Percentiles rank a stretch among this genome's conserved stretches.
Evolutionary conservation across 2,329 filamentous ascomycete species (phyloP).

Genomic region (Hypoxylon sp.): DNA sequence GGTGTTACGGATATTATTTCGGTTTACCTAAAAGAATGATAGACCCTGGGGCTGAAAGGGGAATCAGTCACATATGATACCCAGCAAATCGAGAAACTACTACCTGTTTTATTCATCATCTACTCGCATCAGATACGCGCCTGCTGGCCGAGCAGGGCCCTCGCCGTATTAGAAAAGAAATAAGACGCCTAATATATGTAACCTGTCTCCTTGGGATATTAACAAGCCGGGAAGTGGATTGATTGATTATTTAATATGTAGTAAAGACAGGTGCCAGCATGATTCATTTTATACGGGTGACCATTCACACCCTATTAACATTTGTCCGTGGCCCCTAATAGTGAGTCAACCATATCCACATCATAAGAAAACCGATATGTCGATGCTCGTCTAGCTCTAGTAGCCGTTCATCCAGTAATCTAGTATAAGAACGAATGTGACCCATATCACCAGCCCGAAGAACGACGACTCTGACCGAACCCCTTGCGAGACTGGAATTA

Average conservation of each 20-base stretch:
- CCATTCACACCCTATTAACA: constrained; percentile 27
- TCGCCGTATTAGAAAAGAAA: neutral
- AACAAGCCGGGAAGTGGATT: neutral
- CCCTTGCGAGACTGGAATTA: constrained; percentile 45
- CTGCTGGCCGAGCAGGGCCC: no score
- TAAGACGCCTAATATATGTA: neutral
- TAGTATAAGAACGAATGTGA: constrained; percentile 46
- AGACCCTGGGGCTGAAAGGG: neutral
- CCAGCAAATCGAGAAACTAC: constrained; percentile 21
- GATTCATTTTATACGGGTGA: constrained; percentile 25
- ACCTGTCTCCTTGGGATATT: neutral
- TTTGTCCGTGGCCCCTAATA: constrained; percentile 18
- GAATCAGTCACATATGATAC: constrained; percentile 32
- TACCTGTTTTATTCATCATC: neutral
- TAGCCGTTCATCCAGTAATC: constrained; percentile 51
- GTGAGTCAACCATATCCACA: constrained; percentile 17
- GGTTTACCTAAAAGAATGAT: neutral
- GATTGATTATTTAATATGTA: constrained; percentile 26
- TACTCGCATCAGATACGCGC: neutral
- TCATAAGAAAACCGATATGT: constrained; percentile 25
- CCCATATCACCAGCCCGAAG: constrained; percentile 50
- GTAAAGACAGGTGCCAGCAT: constrained; percentile 31
- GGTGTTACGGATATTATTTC: neutral
- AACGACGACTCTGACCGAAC: constrained; percentile 43
- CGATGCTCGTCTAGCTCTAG: constrained; percentile 39